Evolutionary conservation across 2,329 filamentous ascomycete species (phyloP), one percentile per base, ranked within the genome.

Genomic region (Hypoxylon sp.): DNA sequence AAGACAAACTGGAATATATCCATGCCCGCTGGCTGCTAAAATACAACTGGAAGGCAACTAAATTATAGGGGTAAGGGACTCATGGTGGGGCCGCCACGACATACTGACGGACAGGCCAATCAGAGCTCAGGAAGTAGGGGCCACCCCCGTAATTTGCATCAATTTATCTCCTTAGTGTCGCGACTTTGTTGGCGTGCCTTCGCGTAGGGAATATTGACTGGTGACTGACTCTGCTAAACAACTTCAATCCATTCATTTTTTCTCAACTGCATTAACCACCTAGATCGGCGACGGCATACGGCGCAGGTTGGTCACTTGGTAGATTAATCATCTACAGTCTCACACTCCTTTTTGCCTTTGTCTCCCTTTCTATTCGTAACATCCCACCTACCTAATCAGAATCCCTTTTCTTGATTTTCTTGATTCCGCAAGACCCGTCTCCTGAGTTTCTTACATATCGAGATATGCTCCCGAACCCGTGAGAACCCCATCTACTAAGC

Each of bases 261-360:
- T 47, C 24, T 53, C 33, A 51, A 47, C 29, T 56, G 45, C 49
- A 48, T 53, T 26, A 52, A 49, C 29, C 58, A 47, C 38, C 54
- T 20, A 46, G 29, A 52, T 58, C 48, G 27, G 53, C 56, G 31
- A 47, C 60, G 45, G 60, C 46, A 60, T 35, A 48, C 50, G 47
- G 60, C 46, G 58, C 38, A 48, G 50, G 47, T 59, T 40, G 33
- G 45, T 24, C 33, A 55, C 45, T 37, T 55, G 31, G 38, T 45
- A 42, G 55, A 62, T 37, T 42, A 56, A 46, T 48, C 41, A 29
- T 55, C 43, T 60, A 53, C 48, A 24, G 42, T 53, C 42, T 48
- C 23, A 63, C 67, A 48, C 58, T 69, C 64, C n/a, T 48, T 69
- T 68, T 63, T 47, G 54, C 47, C 54, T 58, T 51, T 33, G 62